Conservation (phyloP, 1,139 yeast genomes). For the Sugiyamaella xylanicola region DNA sequence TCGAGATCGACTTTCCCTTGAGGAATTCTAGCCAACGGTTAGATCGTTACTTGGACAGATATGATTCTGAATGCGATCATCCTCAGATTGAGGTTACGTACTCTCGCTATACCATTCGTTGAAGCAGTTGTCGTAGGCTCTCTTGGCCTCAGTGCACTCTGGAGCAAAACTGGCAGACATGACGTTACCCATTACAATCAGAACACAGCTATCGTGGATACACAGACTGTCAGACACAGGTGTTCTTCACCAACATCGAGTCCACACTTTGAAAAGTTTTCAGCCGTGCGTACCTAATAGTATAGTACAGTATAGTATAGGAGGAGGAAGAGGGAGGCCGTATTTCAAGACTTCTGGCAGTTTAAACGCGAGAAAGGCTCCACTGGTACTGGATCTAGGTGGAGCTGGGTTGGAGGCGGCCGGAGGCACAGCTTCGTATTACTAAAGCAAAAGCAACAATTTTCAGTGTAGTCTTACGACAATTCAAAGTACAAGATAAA, state of each 20-base stretch:
- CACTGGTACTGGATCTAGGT: no score
- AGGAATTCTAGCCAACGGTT: conserved; percentile 51
- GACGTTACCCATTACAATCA: conserved; percentile 40
- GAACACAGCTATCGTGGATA: no score
- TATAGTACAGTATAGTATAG: no score
- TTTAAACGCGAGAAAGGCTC: no score
- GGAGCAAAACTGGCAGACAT: conserved; percentile 97
- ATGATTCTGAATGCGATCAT: no score
- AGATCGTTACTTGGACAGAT: no score
- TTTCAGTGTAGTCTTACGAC: no score
- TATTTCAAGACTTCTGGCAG: no score
- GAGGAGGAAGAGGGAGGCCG: no score
- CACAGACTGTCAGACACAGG: neutral
- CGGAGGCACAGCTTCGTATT: neutral
- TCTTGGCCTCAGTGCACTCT: conserved; percentile 87
- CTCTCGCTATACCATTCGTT: conserved; percentile 94
- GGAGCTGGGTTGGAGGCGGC: neutral
- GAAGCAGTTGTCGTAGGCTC: conserved; percentile 87
- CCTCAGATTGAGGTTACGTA: conserved; percentile 34
- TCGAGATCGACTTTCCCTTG: conserved; percentile 66
- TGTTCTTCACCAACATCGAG: neutral
- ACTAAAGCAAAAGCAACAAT: neutral
- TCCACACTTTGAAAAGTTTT: conserved; percentile 3
- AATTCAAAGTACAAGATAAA: no score
- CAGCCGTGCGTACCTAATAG: conserved; percentile 12